Base-by-base conservation (phyloP, 352 stramenopile species). In the Globisporangium cederbergense region DNA sequence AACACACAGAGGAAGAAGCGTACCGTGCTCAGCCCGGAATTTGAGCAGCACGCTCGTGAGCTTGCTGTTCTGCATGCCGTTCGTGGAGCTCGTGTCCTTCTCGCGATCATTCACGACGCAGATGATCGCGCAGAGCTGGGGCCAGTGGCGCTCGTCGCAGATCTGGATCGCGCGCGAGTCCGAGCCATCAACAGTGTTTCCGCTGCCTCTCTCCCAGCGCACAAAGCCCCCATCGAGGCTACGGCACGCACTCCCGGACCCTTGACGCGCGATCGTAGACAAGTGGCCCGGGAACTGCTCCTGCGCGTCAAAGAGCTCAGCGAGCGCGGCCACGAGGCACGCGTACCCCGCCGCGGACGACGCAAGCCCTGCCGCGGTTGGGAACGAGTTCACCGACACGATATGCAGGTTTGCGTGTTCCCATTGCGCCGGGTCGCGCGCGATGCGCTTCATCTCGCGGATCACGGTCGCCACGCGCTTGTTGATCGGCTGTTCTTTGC, bases 171-270 rank as follows among this genome's bases (percentile, higher is more conserved):
- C 82, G 20, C 82, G 67, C 30, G 76, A 91, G 66, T 95, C 87
- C 2, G 60, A 65, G 45, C 84, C 96, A 58, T 98, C 89, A 1
- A 25, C 22, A 25, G 42, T 47, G 22, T 78, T 64, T 4, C 97
- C 97, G 11, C 60, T 66, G 34, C 97, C 97, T 70, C 95, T 97
- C 18, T 97, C 78, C 98, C 98, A 99, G 3, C 89, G 86, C 18
- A 99, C 97, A 78, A 99, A 98, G 52, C 97, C 98, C 42, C 97
- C 97, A 65, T 98, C 95, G 11, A 99, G 70, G 72, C 89, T 98
- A 43, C 98, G 88, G 66, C 95, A 98, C 2, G 97, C 97, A 28
- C 88, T 98, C 62, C 98, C 98, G 25, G 84, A 98, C 22, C 97
- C 98, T 67, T 98, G 93, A 47, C 98, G 86, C 25, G 97, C 96